Percentiles rank a stretch among this genome's conserved stretches.
Conservation (phyloP, 768 basidiomycete species). For the Boletus rubroflammeus region DNA sequence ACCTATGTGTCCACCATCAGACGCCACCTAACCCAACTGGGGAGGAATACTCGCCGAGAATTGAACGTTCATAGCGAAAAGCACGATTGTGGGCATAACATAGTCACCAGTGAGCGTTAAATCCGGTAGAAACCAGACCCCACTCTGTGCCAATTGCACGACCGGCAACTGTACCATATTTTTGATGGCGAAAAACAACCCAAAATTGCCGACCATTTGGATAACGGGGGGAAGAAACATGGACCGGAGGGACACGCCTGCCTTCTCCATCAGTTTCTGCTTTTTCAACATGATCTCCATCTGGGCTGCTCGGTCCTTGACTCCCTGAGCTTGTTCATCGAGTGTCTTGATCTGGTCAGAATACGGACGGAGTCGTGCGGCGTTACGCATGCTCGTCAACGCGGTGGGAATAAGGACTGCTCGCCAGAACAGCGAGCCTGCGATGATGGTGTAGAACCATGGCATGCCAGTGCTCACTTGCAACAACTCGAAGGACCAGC, state of each 20-base stretch:
- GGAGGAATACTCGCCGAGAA: conserved; percentile 50
- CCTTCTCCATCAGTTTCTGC: conserved; percentile 53
- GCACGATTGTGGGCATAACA: conserved; percentile 60
- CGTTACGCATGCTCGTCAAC: conserved; percentile 52
- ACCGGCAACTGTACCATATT: conserved; percentile 68
- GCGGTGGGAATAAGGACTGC: conserved; percentile 56
- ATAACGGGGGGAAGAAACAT: conserved; percentile 55
- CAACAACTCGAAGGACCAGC: conserved; percentile 62
- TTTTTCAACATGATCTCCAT: conserved; percentile 45
- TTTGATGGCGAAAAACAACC: conserved; percentile 80
- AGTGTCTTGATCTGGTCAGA: conserved; percentile 50
- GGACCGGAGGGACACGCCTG: conserved; percentile 58
- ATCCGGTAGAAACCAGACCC: conserved; percentile 70
- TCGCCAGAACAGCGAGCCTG: conserved; percentile 60
- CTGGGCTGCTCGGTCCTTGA: conserved; percentile 38
- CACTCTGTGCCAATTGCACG: conserved; percentile 72
- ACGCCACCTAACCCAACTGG: neutral
- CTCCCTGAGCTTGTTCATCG: conserved; percentile 38
- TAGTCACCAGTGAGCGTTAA: conserved; percentile 79
- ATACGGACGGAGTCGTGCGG: conserved; percentile 40
- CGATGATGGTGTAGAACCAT: conserved; percentile 83
- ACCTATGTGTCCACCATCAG: conserved; percentile 27
- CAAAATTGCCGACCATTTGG: conserved; percentile 75
- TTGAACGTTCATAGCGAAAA: conserved; percentile 62
- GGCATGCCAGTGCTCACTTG: conserved; percentile 69